Evolutionary conservation across 2,329 filamentous ascomycete species (phyloP), one percentile per base, ranked within the genome.

Genomic region (Nannizzia gypsea): DNA sequence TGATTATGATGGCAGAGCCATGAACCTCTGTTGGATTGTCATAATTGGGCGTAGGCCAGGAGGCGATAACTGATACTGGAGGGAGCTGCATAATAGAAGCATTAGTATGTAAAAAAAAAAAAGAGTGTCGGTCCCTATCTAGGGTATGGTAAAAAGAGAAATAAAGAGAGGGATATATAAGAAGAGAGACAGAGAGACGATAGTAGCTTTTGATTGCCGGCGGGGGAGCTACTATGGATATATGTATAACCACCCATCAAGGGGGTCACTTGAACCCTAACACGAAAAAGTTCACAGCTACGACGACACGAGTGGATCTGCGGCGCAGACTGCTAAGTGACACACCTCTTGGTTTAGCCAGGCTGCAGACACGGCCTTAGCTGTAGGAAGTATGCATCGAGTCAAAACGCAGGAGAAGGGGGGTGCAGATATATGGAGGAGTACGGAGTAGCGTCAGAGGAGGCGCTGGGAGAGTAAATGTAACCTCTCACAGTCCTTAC

Each of bases 11-110:
- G 44, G 44, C 44, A 24, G 44, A 20, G 20, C 44, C 44, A 24
- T 50, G 44, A 24, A 50, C 44, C 22, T 50, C 44, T 26, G 63
- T 60, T 22, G 69, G 69, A 56, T 71, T 58, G 50, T 67, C 62
- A 64, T 67, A 71, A 58, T 71, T 70, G 17, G 69, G 69, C 54
- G 61, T 62, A 2, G 69, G 69, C 68, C 68, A 71, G 22, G 66
- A 56, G 15, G 56, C 58, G 22, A 63, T 38, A 15, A 64, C 63
- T 34, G 60, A 54, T 24, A 56, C 58, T 31, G 64, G 64, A 46
- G 64, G 63, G 42, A 55, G 48, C 55, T 59, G 61, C 63, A 65
- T 65, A 6, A 22, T 50, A 46, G 9, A 13, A 17, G 20, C 42
- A 13, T 26, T 24, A 50, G 44, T 24, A 3, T 50, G 13, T 50